phyloP scores from a whole-genome alignment of 768 basidiomycete species.

The Strobilomyces dryophilus region DNA sequence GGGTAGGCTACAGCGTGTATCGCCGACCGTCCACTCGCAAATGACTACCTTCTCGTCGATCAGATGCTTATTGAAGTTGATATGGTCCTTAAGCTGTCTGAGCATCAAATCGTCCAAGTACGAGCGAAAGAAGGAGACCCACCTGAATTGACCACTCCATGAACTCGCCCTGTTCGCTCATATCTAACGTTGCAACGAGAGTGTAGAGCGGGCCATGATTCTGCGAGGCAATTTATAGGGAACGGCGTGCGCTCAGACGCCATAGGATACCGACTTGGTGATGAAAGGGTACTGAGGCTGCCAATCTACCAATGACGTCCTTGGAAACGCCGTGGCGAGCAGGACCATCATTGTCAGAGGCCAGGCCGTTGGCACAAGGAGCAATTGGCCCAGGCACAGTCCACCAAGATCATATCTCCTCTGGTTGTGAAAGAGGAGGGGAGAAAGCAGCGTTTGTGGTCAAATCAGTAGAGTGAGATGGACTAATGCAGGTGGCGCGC shows the following conservation, averaged over 20 bases:
- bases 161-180: neutral
- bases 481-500: too few species aligned
- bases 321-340: neutral
- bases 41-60: neutral
- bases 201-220: neutral
- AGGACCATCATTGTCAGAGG: neutral
- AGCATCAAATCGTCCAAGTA: neutral
- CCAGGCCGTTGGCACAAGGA: constrained; percentile 2
- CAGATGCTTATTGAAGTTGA: neutral
- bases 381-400: neutral
- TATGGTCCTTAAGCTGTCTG: neutral
- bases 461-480: too few species aligned
- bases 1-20: neutral
- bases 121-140: neutral
- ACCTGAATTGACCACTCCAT: neutral
- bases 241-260: neutral
- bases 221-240: constrained; percentile 6
- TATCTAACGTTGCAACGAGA: neutral
- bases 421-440: neutral
- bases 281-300: neutral
- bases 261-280: neutral
- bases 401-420: neutral
- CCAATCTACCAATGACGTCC: neutral
- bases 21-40: constrained; percentile 7
- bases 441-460: too few species aligned